phyloP scores from a whole-genome alignment of 2,329 filamentous ascomycete genomes.

The Amesomyces nigricolor region DNA sequence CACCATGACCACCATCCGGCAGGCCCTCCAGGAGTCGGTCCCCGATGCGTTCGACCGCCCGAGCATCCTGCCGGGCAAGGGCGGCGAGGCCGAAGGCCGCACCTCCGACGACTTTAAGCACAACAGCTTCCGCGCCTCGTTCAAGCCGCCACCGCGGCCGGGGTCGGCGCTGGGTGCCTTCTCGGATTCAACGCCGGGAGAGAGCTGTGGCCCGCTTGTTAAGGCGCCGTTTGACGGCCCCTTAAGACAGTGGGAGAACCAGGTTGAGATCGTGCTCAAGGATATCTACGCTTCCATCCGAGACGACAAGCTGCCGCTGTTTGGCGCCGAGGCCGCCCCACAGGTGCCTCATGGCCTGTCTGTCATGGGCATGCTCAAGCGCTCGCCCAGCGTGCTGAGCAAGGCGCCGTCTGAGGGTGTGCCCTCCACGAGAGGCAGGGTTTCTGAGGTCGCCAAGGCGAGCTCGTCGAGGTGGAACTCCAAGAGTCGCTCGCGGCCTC shows the following conservation, averaged over 20 bases:
- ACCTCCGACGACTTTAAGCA: constrained; percentile 36
- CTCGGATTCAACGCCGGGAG: constrained; percentile 33
- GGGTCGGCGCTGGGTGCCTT: constrained; percentile 39
- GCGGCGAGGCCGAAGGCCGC: constrained; percentile 31
- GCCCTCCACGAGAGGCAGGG: constrained; percentile 63
- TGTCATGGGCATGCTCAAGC: constrained; percentile 70
- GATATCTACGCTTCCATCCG: constrained; percentile 88
- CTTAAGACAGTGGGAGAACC: constrained; percentile 76
- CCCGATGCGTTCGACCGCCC: constrained; percentile 60
- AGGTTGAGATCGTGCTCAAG: constrained; percentile 86
- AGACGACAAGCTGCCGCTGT: constrained; percentile 77
- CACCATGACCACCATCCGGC: constrained; percentile 81
- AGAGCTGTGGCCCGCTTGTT: constrained; percentile 70
- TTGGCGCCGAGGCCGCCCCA: constrained; percentile 56
- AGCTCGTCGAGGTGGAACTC: constrained; percentile 69
- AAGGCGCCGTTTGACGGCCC: constrained; percentile 69
- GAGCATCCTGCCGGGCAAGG: constrained; percentile 45
- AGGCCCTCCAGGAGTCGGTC: constrained; percentile 67
- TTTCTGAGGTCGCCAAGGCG: constrained; percentile 50
- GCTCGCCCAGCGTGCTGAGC: constrained; percentile 85
- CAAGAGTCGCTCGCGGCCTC: constrained; percentile 77
- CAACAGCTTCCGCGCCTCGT: constrained; percentile 42
- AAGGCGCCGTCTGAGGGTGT: constrained; percentile 83
- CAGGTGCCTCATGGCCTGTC: constrained; percentile 61
- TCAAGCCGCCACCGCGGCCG: constrained; percentile 44